phyloP scores from a whole-genome alignment of 352 stramenopile genomes.

The Globisporangium nodosum region DNA sequence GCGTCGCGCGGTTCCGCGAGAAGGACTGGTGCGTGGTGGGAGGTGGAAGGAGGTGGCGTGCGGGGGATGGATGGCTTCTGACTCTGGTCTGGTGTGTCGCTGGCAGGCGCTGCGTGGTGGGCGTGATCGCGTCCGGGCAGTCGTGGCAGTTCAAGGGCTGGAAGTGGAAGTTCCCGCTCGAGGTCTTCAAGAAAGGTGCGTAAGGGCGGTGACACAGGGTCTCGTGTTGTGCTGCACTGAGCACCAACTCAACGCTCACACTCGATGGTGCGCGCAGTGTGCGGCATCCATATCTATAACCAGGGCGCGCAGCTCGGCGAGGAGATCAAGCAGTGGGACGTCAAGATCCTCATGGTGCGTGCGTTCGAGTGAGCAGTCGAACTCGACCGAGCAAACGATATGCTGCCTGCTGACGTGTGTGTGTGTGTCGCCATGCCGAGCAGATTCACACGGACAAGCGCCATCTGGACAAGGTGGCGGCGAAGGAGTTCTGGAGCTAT shows the following conservation, averaged over 20 bases:
- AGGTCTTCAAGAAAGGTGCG: conserved; percentile 89
- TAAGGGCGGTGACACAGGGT: background rate
- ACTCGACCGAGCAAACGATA: background rate
- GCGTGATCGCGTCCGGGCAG: conserved; percentile 85
- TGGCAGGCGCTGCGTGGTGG: conserved; percentile 80
- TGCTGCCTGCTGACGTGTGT: conserved; percentile 1
- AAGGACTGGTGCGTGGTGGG: conserved; percentile 73
- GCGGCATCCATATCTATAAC: conserved; percentile 80
- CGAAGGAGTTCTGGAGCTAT: conserved; percentile 89
- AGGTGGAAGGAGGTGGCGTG: background rate
- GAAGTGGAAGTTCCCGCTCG: conserved; percentile 90
- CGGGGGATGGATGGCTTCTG: background rate
- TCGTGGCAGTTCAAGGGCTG: conserved; percentile 93
- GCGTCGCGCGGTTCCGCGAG: conserved; percentile 71
- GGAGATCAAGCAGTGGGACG: conserved; percentile 88
- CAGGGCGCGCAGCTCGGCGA: conserved; percentile 72
- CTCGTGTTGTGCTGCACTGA: no score
- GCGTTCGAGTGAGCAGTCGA: background rate
- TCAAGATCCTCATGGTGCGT: conserved; percentile 85
- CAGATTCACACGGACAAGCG: conserved; percentile 89
- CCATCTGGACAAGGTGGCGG: conserved; percentile 87
- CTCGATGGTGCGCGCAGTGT: conserved; percentile 33
- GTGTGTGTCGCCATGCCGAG: background rate
- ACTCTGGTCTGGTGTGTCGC: background rate
- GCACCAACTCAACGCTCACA: background rate